Evolutionary conservation across 805 yeast species (phyloP).

Genomic region (Ogataea corticis): DNA sequence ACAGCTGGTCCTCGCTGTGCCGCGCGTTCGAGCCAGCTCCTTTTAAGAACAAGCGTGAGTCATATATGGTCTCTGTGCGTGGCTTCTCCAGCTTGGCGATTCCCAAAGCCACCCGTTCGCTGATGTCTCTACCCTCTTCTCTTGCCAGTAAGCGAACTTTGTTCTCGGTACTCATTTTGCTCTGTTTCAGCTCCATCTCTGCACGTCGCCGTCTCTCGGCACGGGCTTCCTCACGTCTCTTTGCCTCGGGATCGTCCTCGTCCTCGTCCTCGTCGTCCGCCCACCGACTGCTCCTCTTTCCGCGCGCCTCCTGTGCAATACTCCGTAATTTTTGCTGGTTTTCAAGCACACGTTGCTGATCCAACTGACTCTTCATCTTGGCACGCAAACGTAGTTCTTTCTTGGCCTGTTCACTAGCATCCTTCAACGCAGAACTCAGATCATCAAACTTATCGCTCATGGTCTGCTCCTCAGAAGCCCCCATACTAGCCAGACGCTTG

Average conservation of each 20-base stretch:
- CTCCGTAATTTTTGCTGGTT: constrained; percentile 52
- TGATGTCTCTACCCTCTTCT: constrained; percentile 51
- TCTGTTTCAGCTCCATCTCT: constrained; percentile 45
- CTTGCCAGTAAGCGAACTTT: constrained; percentile 44
- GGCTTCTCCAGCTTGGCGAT: constrained; percentile 28
- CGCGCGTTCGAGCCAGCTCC: constrained; percentile 40
- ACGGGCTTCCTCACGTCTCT: constrained; percentile 40
- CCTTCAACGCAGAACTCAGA: constrained; percentile 69
- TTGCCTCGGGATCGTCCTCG: constrained; percentile 25
- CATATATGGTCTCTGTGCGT: constrained; percentile 48
- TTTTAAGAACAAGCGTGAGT: constrained; percentile 55
- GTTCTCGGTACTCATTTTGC: constrained; percentile 46
- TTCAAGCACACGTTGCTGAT: constrained; percentile 48
- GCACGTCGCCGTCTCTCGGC: constrained; percentile 47
- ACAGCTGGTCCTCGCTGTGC: constrained; percentile 49
- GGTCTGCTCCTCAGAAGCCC: constrained; percentile 37
- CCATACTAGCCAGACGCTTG: constrained; percentile 64
- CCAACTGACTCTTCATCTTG: constrained; percentile 47
- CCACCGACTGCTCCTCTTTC: constrained; percentile 18
- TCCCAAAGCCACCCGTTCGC: constrained; percentile 57
- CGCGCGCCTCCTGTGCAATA: constrained; percentile 50
- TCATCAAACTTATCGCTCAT: constrained; percentile 60
- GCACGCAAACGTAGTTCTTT: constrained; percentile 54
- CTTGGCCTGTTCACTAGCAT: constrained; percentile 63
- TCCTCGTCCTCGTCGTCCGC: constrained; percentile 11